Base-by-base conservation (phyloP, 495 filamentous ascomycete species). In the Podospora anserina region DNA sequence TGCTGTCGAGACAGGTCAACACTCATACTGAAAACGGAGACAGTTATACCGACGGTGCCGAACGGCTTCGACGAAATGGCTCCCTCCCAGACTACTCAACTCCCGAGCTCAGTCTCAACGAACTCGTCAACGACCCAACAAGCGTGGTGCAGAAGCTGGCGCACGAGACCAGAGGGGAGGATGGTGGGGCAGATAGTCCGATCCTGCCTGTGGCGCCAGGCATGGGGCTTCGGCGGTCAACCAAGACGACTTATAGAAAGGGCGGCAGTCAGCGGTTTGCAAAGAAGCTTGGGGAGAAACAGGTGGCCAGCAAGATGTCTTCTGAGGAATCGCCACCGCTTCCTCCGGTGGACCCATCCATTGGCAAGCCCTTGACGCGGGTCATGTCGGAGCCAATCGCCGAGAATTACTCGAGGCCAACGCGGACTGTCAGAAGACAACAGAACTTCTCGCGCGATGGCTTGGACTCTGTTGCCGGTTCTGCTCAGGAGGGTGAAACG, bases 1-100 rank as follows among this genome's bases (percentile, higher is more conserved):
- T 97, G 93, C 82, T 99, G 13, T 97, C 94, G 5, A 88, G 88
- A 70, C 93, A 97, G 77, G 91, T 99, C 65, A 91, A 97, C 70
- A 90, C 85, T 69, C 83, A 84, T 4, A 84, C 85, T 4, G 90
- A 89, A 3, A 78, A 79, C 63, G 86, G 84, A 16, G 84, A 87
- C 28, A 85, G 86, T 55, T 97, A 95, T 75, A 82, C 87, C 66
- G 94, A 99, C 81, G 95, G 95, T 19, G 92, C 94, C 0, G 95
- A 98, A 61, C 85, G 88, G 69, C 78, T 97, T 55, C 91, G 92
- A 70, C 84, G 90, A 69, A 89, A 93, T 72, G 84, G 87, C 69
- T 96, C 92, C 3, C 79, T 85, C 30, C 81, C 80, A 49, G 75
- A 81, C 23, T 79, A 82, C 30, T 71, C 78, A n/a, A 79, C 75